phyloP scores from a whole-genome alignment of 305 asterid genomes.

The Solanum chacoense region DNA sequence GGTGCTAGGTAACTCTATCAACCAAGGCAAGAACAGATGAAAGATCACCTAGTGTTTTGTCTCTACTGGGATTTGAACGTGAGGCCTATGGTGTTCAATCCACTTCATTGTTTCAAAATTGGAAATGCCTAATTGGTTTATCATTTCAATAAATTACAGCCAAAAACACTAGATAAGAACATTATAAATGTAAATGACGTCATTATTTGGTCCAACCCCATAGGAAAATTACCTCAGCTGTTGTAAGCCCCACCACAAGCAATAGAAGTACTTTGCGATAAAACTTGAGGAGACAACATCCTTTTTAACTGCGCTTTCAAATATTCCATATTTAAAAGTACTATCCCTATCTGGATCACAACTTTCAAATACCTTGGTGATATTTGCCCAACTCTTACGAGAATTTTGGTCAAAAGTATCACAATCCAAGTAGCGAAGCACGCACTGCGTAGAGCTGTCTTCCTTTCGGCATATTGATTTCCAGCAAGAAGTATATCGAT shows the following conservation, averaged over 20 bases:
- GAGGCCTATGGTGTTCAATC: background rate
- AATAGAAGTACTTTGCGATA: constrained; percentile 63
- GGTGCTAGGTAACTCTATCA: background rate
- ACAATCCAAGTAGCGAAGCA: constrained; percentile 55
- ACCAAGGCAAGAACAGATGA: background rate
- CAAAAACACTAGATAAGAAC: background rate
- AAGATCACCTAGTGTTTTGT: background rate
- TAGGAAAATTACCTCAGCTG: constrained; percentile 53
- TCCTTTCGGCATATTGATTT: constrained; percentile 67
- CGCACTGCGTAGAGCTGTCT: constrained; percentile 36
- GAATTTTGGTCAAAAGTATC: constrained; percentile 8
- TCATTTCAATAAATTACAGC: background rate
- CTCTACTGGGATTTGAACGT: background rate
- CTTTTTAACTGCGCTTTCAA: constrained; percentile 62
- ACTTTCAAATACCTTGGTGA: constrained; percentile 50
- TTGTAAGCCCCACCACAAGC: constrained; percentile 99
- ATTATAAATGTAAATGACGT: background rate
- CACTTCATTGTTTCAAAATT: background rate
- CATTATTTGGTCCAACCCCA: background rate
- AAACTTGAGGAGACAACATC: constrained; percentile 77
- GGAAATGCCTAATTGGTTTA: background rate
- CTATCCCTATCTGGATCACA: constrained; percentile 54
- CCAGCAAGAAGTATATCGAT: constrained; percentile 86
- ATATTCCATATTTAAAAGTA: constrained; percentile 67
- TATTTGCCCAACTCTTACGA: constrained; percentile 43